Percentiles rank a stretch among this genome's conserved stretches.
These are phyloP conservation scores for Leccinum brunneo-olivaceum DNA, from an alignment of 1,284 basidiomycete genomes.

Conservation along the genomic window DNA sequence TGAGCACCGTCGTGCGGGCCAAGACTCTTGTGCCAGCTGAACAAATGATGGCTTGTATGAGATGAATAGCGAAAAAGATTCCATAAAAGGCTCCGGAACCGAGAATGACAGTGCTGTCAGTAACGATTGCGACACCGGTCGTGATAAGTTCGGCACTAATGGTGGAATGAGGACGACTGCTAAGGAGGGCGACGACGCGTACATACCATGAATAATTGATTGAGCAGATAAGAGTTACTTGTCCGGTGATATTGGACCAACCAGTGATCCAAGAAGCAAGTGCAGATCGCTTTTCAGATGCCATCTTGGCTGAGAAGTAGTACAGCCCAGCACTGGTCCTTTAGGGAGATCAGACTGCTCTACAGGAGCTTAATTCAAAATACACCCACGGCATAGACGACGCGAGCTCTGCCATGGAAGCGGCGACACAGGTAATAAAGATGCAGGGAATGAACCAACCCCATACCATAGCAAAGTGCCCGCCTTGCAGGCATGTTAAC, in stretches of 20 bases:
- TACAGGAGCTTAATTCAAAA: background rate
- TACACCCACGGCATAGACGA: slow-evolving; percentile 67
- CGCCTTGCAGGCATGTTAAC: slow-evolving; percentile 34
- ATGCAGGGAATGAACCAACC: slow-evolving; percentile 67
- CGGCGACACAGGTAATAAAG: slow-evolving; percentile 56
- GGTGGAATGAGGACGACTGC: background rate
- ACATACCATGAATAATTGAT: slow-evolving; percentile 59
- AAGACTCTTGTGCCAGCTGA: slow-evolving; percentile 58
- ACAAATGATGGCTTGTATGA: slow-evolving; percentile 59
- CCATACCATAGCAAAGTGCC: slow-evolving; percentile 68
- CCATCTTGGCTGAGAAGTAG: slow-evolving; percentile 64
- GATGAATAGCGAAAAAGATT: slow-evolving; percentile 42
- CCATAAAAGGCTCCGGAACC: slow-evolving; percentile 48
- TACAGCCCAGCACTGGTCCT: slow-evolving; percentile 64
- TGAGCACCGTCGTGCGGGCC: slow-evolving; percentile 59
- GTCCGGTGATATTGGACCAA: slow-evolving; percentile 53
- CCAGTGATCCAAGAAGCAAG: slow-evolving; percentile 64
- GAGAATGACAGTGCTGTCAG: slow-evolving; percentile 43
- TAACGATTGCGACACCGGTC: slow-evolving; percentile 53
- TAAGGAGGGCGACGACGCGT: background rate
- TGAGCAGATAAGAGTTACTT: slow-evolving; percentile 56
- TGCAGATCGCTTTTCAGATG: slow-evolving; percentile 47
- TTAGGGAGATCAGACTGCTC: background rate
- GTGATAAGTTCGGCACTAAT: slow-evolving; percentile 59
- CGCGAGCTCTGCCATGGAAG: slow-evolving; percentile 61